A percentile compares a stretch with the other conserved stretches of the same genome.
phyloP scores from a whole-genome alignment of 345 rosid genomes.

The Fremontodendron californicum region DNA sequence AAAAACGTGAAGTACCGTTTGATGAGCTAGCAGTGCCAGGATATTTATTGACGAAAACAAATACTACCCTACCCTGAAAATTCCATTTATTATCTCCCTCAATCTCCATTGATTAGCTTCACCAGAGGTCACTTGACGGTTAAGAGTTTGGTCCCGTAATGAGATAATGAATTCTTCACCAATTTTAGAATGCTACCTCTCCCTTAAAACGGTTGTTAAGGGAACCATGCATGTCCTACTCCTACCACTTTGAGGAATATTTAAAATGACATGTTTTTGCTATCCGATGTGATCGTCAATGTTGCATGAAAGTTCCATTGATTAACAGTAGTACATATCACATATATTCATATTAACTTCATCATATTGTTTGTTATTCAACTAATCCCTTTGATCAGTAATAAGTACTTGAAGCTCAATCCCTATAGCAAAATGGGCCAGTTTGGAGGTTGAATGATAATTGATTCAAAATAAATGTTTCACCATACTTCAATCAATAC shows the following conservation, averaged over 20 bases:
- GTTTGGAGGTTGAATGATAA: slow-evolving; percentile 4
- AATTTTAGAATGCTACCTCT: neutral
- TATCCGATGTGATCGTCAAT: too few relatives aligned
- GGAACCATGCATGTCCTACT: too few relatives aligned
- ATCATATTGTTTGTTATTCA: too few relatives aligned
- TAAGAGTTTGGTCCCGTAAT: neutral
- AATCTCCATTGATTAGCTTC: slow-evolving; percentile 7
- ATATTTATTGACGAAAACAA: neutral
- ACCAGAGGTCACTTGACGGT: neutral
- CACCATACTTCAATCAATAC: slow-evolving; percentile 13
- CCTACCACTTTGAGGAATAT: too few relatives aligned
- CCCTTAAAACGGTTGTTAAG: too few relatives aligned
- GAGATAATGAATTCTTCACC: neutral
- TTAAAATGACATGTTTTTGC: too few relatives aligned
- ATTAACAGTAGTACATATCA: too few relatives aligned
- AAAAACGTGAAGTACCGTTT: neutral
- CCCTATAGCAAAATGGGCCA: neutral
- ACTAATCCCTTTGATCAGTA: too few relatives aligned
- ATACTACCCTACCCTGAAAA: neutral
- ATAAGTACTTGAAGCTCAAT: neutral
- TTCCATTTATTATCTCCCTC: neutral
- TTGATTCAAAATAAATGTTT: slow-evolving; percentile 6
- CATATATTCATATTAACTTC: too few relatives aligned
- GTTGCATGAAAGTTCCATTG: too few relatives aligned
- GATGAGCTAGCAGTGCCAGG: neutral